phyloP scores from a whole-genome alignment of 495 filamentous ascomycete species.

The Penicillium canescens region DNA sequence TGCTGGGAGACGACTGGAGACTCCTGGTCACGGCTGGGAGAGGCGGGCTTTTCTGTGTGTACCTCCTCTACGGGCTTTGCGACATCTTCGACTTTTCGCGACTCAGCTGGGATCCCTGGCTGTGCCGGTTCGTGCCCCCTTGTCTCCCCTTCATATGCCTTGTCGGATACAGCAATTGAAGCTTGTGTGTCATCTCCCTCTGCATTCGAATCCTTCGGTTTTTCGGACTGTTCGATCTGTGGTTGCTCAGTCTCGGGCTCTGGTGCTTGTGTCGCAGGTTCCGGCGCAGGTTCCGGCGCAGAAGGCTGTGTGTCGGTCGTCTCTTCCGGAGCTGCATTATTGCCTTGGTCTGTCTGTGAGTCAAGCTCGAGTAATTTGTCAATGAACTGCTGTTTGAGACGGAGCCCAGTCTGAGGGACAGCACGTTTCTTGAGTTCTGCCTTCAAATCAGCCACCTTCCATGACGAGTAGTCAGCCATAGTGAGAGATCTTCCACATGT shows the following conservation, averaged over 20 bases:
- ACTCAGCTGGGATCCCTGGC: slow-evolving; percentile 14
- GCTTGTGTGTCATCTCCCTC: slow-evolving; percentile 6
- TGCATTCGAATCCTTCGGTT: slow-evolving; percentile 4
- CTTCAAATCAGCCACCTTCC: slow-evolving; percentile 56
- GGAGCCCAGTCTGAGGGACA: slow-evolving; percentile 51
- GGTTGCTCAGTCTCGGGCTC: slow-evolving; percentile 14
- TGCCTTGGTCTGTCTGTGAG: slow-evolving; percentile 14
- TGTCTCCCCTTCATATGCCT: slow-evolving; percentile 3
- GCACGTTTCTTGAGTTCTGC: slow-evolving; percentile 53
- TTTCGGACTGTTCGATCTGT: slow-evolving; percentile 14
- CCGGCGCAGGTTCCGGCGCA: slow-evolving; percentile 9
- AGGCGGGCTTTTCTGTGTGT: background rate
- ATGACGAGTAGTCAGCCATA: slow-evolving; percentile 53
- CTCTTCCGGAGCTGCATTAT: slow-evolving; percentile 6
- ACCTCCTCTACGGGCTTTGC: slow-evolving; percentile 6
- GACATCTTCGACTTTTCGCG: slow-evolving; percentile 23
- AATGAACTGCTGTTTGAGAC: slow-evolving; percentile 50
- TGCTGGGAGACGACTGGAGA: background rate
- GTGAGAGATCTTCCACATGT: slow-evolving; percentile 7
- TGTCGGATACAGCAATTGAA: background rate
- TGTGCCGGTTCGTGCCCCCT: slow-evolving; percentile 2
- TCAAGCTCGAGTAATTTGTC: slow-evolving; percentile 49
- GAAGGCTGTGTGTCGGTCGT: slow-evolving; percentile 12
- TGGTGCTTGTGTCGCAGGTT: slow-evolving; percentile 10
- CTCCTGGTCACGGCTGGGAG: background rate